phyloP scores from a whole-genome alignment of 306 rosid genomes.

The Fragaria nilgerrensis region DNA sequence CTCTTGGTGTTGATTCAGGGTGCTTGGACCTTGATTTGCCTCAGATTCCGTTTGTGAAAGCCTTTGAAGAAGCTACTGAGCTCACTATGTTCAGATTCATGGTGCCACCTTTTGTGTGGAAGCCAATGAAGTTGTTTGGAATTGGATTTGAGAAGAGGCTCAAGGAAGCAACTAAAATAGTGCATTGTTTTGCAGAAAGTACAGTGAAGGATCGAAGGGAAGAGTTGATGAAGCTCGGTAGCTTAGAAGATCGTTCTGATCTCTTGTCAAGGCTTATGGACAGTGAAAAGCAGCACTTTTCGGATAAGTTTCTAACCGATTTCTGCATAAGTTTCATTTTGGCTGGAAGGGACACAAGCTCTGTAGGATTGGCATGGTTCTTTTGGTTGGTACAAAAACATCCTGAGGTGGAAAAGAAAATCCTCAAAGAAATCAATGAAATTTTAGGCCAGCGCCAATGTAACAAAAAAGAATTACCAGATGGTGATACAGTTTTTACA shows the following conservation, averaged over 20 bases:
- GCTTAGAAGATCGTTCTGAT: constrained; percentile 21
- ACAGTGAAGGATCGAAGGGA: constrained; percentile 22
- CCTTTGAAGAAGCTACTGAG: constrained; percentile 41
- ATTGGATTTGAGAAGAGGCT: constrained; percentile 38
- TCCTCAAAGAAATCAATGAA: constrained; percentile 23
- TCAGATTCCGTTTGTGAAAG: constrained; percentile 28
- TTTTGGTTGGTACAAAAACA: constrained; percentile 41
- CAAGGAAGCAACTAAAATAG: constrained; percentile 23
- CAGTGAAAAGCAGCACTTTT: neutral
- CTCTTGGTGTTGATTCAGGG: constrained; percentile 44
- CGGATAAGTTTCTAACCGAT: constrained; percentile 33
- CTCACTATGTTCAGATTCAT: constrained; percentile 24
- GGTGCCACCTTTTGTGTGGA: constrained; percentile 40
- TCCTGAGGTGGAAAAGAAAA: constrained; percentile 28
- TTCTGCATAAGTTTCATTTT: constrained; percentile 42
- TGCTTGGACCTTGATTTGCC: constrained; percentile 32
- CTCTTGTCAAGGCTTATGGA: constrained; percentile 39
- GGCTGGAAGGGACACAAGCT: constrained; percentile 54
- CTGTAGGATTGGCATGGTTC: constrained; percentile 51
- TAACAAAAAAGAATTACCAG: neutral
- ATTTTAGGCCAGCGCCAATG: constrained; percentile 11
- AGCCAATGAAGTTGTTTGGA: constrained; percentile 25
- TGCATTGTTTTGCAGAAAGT: constrained; percentile 32
- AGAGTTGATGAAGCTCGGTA: constrained; percentile 16
- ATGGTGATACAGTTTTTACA: constrained; percentile 19